phyloP scores from a whole-genome alignment of 768 basidiomycete genomes.

The Dacryopinax spathularia region DNA sequence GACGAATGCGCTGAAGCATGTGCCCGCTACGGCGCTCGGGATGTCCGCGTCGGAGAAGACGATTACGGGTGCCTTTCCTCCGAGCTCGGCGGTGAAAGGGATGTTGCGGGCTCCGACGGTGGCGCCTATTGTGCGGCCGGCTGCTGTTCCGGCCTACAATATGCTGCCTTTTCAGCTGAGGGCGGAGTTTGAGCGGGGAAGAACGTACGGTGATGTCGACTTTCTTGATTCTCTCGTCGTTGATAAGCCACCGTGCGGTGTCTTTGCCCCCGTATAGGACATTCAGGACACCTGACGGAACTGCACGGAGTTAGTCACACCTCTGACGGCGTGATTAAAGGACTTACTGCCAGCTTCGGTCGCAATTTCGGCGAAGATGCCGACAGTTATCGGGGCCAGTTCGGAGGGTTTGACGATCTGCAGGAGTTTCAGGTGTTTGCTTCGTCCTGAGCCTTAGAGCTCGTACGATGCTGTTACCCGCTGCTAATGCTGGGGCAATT shows the following conservation, averaged over 20 bases:
- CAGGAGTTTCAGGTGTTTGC: not conserved
- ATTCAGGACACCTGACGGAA: slow-evolving; percentile 61
- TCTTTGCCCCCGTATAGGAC: slow-evolving; percentile 58
- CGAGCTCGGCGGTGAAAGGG: slow-evolving; percentile 67
- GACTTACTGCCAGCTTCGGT: slow-evolving; percentile 48
- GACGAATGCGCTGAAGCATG: slow-evolving; percentile 69
- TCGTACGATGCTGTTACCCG: slow-evolving; percentile 61
- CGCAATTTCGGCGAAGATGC: slow-evolving; percentile 59
- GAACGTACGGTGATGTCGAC: slow-evolving; percentile 65
- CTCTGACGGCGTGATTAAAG: not conserved
- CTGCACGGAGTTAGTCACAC: slow-evolving; percentile 25
- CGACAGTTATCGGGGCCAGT: slow-evolving; percentile 65
- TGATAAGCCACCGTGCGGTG: slow-evolving; percentile 51
- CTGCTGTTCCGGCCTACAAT: slow-evolving; percentile 56
- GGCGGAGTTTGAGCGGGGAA: too few species aligned
- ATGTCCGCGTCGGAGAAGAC: slow-evolving; percentile 69
- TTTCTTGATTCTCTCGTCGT: slow-evolving; percentile 54
- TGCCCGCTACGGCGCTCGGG: slow-evolving; percentile 61
- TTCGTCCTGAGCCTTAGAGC: not conserved
- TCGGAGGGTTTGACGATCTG: slow-evolving; percentile 11
- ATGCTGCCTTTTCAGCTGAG: not conserved
- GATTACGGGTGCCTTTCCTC: slow-evolving; percentile 74
- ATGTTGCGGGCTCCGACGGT: slow-evolving; percentile 63
- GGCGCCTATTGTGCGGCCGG: slow-evolving; percentile 58
- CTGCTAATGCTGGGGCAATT: slow-evolving; percentile 70